phyloP scores from a whole-genome alignment of 768 basidiomycete species.

The Dentipellis sp. region DNA sequence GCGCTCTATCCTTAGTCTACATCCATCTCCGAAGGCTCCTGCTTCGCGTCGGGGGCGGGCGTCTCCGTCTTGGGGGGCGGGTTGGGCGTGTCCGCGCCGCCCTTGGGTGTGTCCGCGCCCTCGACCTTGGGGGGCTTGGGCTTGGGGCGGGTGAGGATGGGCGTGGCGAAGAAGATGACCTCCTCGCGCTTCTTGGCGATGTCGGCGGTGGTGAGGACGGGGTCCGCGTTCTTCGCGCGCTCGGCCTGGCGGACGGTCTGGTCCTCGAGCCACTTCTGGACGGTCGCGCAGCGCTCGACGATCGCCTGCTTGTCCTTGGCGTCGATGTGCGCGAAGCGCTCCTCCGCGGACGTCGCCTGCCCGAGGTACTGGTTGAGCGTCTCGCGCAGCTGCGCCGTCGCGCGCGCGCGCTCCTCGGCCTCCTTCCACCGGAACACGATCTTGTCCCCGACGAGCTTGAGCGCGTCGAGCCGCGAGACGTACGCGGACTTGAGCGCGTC shows the following conservation, averaged over 20 bases:
- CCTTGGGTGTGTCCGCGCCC: slow-evolving; percentile 69
- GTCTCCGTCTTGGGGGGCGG: slow-evolving; percentile 31
- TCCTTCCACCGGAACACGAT: slow-evolving; percentile 80
- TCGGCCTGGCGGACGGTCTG: slow-evolving; percentile 81
- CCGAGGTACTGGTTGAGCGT: slow-evolving; percentile 79
- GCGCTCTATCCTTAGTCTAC: slow-evolving; percentile 45
- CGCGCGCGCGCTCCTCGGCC: slow-evolving; percentile 66
- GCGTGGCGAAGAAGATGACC: slow-evolving; percentile 78
- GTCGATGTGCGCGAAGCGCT: slow-evolving; percentile 84
- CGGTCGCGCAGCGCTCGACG: slow-evolving; percentile 83
- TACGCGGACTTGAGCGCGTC: slow-evolving; percentile 96
- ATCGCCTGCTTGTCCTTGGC: slow-evolving; percentile 80
- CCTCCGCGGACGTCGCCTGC: slow-evolving; percentile 77
- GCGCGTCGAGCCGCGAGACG: slow-evolving; percentile 67
- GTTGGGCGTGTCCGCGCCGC: slow-evolving; percentile 47
- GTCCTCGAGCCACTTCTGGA: slow-evolving; percentile 96
- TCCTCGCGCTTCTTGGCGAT: slow-evolving; percentile 91
- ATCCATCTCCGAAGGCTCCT: slow-evolving; percentile 65
- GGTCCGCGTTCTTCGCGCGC: slow-evolving; percentile 81
- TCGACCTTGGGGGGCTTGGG: slow-evolving; percentile 70
- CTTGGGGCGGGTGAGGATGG: slow-evolving; percentile 88
- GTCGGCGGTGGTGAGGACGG: slow-evolving; percentile 72
- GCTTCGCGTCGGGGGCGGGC: not conserved
- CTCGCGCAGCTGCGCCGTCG: slow-evolving; percentile 73
- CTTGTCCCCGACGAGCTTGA: slow-evolving; percentile 83